These are phyloP conservation scores for Volvox africanus DNA, from an alignment of 139 green algal genomes.

Conservation along the genomic window DNA sequence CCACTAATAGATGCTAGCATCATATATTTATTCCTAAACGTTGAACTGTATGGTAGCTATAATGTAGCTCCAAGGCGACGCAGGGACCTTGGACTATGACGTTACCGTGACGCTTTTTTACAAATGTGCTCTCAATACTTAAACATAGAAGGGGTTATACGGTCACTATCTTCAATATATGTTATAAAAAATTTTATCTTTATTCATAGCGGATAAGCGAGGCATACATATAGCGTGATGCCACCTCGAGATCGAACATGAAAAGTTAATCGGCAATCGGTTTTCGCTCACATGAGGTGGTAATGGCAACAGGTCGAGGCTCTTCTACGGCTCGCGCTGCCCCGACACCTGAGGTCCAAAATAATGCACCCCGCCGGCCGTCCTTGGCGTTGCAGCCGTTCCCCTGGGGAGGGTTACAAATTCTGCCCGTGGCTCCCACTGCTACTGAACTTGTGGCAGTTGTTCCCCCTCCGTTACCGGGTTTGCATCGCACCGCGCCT, in stretches of 20 bases:
- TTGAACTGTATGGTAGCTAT: no score
- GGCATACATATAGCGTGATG: no score
- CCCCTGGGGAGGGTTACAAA: slow-evolving; percentile 1
- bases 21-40: no score
- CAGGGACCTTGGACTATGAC: neutral
- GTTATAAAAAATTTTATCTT: no score
- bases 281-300: neutral
- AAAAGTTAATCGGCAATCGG: no score
- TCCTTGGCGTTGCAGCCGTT: slow-evolving; percentile 32
- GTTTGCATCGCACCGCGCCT: neutral
- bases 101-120: no score
- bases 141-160: no score
- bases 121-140: no score
- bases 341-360: neutral
- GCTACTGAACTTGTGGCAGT: neutral
- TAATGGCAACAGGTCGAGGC: neutral
- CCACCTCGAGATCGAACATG: no score
- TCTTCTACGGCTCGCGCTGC: neutral
- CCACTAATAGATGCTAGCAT: no score
- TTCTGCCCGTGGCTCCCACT: neutral
- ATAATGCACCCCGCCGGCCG: neutral
- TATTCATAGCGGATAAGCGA: no score
- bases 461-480: slow-evolving; percentile 2
- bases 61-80: neutral
- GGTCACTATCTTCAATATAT: no score